Percentiles rank a stretch among this genome's conserved stretches.
phyloP scores from a whole-genome alignment of 2,329 filamentous ascomycete species.

The Cordyceps tenuipes region DNA sequence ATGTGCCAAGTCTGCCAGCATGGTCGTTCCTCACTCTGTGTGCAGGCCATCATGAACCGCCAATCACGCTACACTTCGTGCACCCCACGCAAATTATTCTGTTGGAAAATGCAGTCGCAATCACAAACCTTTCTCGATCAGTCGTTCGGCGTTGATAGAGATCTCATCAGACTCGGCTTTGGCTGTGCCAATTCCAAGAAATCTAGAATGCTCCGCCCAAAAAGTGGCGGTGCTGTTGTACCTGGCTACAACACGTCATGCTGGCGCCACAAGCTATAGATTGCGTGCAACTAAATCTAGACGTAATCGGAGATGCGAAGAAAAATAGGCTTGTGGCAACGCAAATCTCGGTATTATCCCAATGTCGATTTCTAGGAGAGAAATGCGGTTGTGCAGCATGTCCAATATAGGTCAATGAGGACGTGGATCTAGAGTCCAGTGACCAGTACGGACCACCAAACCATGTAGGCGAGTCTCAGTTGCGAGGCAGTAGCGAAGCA shows the following conservation, averaged over 20 bases:
- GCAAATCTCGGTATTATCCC: not conserved
- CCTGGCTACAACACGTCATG: not conserved
- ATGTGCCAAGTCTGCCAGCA: not conserved
- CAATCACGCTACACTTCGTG: not conserved
- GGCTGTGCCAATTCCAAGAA: slow-evolving; percentile 8
- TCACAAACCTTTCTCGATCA: not conserved
- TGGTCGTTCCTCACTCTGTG: not conserved
- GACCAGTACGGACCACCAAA: not conserved
- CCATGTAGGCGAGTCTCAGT: not conserved
- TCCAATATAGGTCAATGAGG: too few species aligned
- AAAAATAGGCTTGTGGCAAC: not conserved
- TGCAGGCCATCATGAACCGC: not conserved
- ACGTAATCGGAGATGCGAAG: too few species aligned
- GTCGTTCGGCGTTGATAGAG: not conserved
- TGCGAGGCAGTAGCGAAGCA: not conserved
- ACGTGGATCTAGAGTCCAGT: too few species aligned
- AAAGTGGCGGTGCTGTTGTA: slow-evolving; percentile 9
- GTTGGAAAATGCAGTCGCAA: not conserved
- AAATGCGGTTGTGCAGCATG: too few species aligned
- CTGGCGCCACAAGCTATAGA: not conserved
- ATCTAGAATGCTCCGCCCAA: not conserved
- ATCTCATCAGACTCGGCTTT: not conserved
- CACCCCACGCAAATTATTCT: not conserved
- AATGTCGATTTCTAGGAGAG: too few species aligned
- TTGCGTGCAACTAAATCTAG: not conserved